Evolutionary conservation across 2,329 filamentous ascomycete genomes (phyloP).

Genomic region (Aplosporella prunicola): DNA sequence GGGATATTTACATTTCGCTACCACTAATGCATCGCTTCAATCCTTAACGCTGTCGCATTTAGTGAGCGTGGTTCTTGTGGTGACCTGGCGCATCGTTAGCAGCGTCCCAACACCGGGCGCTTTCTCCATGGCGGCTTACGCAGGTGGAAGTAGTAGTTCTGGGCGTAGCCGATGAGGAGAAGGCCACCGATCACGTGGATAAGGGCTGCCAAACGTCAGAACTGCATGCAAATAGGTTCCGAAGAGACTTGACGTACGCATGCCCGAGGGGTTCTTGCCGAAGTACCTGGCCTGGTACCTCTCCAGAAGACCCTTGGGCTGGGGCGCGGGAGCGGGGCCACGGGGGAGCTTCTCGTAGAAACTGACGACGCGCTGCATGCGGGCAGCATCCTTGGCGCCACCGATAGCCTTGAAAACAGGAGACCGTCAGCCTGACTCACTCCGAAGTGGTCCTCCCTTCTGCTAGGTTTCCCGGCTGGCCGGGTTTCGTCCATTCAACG

Average conservation of each 20-base stretch:
- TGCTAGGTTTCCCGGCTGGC: conserved; percentile 3
- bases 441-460: not conserved
- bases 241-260: conserved; percentile 59
- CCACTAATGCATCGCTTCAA: conserved; percentile 5
- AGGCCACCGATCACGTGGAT: conserved; percentile 75
- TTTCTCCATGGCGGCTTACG: conserved; percentile 75
- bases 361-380: conserved; percentile 95
- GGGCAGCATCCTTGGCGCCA: conserved; percentile 85
- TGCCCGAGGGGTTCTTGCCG: conserved; percentile 80
- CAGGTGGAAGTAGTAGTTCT: conserved; percentile 99
- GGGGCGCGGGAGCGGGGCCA: conserved; percentile 73
- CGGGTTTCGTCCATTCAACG: conserved; percentile 8
- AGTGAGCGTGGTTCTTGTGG: conserved; percentile 99
- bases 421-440: conserved; percentile 17
- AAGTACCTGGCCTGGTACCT: conserved; percentile 86
- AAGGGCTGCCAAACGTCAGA: conserved; percentile 53
- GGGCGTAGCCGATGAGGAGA: conserved; percentile 77
- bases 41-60: conserved; percentile 28
- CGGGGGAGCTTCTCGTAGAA: conserved; percentile 99
- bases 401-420: conserved; percentile 72
- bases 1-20: conserved; percentile 10
- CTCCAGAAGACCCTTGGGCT: conserved; percentile 73
- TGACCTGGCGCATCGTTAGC: conserved; percentile 55
- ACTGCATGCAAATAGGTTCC: conserved; percentile 12
- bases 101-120: conserved; percentile 12